A percentile compares a stretch with the other conserved stretches of the same genome.
Conservation (phyloP, 1,284 basidiomycete species). For the Malassezia obtusa region DNA sequence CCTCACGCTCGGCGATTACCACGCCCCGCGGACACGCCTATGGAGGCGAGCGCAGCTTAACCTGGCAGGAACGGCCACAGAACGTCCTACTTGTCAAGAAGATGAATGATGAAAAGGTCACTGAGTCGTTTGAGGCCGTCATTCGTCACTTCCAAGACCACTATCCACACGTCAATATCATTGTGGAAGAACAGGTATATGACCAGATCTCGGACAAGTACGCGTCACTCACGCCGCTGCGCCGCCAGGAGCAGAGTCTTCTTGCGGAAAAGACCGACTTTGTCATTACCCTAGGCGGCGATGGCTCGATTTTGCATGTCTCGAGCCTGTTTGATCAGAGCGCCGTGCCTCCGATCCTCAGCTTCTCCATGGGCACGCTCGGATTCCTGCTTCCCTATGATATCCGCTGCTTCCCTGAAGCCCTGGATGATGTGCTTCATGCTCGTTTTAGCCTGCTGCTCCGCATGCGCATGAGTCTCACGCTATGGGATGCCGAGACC, state of each 20-base stretch:
- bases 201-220: slow-evolving; percentile 60
- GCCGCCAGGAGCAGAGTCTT: not conserved
- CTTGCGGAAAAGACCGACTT: slow-evolving; percentile 55
- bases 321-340: slow-evolving; percentile 79
- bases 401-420: slow-evolving; percentile 26
- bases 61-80: slow-evolving; percentile 41
- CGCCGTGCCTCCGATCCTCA: slow-evolving; percentile 84
- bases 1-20: not conserved
- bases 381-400: slow-evolving; percentile 83
- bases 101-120: slow-evolving; percentile 49
- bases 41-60: slow-evolving; percentile 40
- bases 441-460: slow-evolving; percentile 31
- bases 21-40: not conserved
- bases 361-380: slow-evolving; percentile 89
- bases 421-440: slow-evolving; percentile 29
- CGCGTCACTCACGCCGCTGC: slow-evolving; percentile 5
- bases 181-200: slow-evolving; percentile 59
- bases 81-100: slow-evolving; percentile 54
- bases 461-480: slow-evolving; percentile 26
- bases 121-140: slow-evolving; percentile 49
- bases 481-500: slow-evolving; percentile 3
- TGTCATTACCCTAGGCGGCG: slow-evolving; percentile 83
- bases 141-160: slow-evolving; percentile 43
- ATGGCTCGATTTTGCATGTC: slow-evolving; percentile 89
- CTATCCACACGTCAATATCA: slow-evolving; percentile 65